Base-by-base conservation (phyloP, 2,329 filamentous ascomycete genomes). In the Penicillium sp. region DNA sequence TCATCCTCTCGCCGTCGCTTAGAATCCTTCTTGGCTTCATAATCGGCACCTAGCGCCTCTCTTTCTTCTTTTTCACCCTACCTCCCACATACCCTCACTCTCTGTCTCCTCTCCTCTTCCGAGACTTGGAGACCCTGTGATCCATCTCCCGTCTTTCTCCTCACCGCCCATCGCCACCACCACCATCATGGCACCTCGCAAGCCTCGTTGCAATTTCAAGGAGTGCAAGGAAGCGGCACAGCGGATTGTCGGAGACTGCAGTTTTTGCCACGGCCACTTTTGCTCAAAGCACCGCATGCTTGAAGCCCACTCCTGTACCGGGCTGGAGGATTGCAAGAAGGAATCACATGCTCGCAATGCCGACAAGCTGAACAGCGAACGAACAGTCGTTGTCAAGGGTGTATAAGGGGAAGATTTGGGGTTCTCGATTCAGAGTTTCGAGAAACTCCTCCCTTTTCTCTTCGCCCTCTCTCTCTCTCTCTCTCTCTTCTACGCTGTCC, bases 311-410 rank as follows among this genome's bases (percentile, higher is more conserved):
- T 88, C 88, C 74, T 98, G 93, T 75, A 83, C 81, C 55, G 90
- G 90, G 36, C 77, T 98, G 48, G 93, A 97, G 76, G 88, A 95
- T 73, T 96, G 91, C 80, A 95, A 96, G 80, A 93, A 95, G 77
- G 90, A 95, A 71, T 91, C 88, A 41, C 89, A 95, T 72, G 89
- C 94, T 69, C 84, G 90, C 58, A 98, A 98, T 69, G 88, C 89
- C 50, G 86, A 90, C 57, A 90, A 94, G 74, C 77, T 98, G 66
- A 88, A 96, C 72, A 82, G 84, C 49, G 91, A 98, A 78, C 81
- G 91, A 66, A 98, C 93, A 40, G 86, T 91, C 55, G 90, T 94
- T 62, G 93, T 97, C 74, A 90, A 87, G 73, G 90, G 90, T 53
- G 85, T 95, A 69, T 95, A 80, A 64, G 51, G 36, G 12, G 13